Conservation (phyloP, 2,329 filamentous ascomycete genomes). For the Aspergillus brunneoviolaceus region DNA sequence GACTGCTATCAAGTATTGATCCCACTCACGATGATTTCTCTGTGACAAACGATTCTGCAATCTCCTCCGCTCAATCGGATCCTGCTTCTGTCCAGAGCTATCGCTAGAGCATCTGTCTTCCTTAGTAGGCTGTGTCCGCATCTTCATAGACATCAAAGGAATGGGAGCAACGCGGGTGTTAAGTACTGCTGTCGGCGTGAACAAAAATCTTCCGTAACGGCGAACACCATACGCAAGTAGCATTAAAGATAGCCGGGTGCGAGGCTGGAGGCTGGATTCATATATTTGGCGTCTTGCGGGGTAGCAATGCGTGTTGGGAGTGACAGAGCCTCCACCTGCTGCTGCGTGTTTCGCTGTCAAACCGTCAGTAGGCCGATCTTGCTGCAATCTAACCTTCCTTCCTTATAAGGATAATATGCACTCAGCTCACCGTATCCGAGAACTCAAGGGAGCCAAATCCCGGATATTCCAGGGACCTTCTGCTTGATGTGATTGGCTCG, state of each 20-base stretch:
- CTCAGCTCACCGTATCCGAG: neutral
- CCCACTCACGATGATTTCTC: constrained; percentile 31
- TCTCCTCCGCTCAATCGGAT: constrained; percentile 31
- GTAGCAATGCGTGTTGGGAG: neutral
- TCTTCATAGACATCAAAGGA: neutral
- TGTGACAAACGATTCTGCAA: constrained; percentile 36
- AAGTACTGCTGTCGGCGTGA: neutral
- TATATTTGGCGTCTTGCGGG: neutral
- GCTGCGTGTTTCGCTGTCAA: neutral
- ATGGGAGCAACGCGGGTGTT: neutral
- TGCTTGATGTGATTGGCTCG: neutral
- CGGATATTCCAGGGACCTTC: neutral
- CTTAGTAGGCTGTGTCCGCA: neutral
- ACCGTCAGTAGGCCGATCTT: neutral
- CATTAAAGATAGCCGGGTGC: neutral
- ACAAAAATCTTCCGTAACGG: neutral
- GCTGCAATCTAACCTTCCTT: neutral
- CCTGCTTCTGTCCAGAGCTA: constrained; percentile 22
- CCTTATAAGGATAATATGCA: constrained; percentile 1
- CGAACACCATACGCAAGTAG: neutral
- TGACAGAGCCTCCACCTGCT: neutral
- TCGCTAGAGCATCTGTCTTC: neutral
- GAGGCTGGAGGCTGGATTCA: neutral
- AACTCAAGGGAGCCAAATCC: neutral
- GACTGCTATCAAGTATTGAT: neutral